Evolutionary conservation across 371 early-diverging fungal species (phyloP), one percentile per base, ranked within the genome.

Genomic region (Coemansia sp.): DNA sequence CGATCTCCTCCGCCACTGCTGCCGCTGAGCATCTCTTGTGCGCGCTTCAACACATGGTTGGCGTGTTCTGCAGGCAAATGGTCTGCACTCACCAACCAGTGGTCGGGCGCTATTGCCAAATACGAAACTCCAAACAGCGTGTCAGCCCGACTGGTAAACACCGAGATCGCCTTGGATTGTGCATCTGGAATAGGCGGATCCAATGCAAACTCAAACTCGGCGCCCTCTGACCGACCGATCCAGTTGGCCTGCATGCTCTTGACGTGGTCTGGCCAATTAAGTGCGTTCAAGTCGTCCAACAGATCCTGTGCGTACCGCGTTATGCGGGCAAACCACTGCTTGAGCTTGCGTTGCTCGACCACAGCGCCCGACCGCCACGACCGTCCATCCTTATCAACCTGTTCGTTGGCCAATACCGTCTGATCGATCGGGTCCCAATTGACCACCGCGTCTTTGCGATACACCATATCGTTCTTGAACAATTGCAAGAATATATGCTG

Each of bases 351-450:
- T 72, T 88, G 87, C 71, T 97, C 96, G 0, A 97, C 97, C n/a
- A 92, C 53, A 0, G 97, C 97, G 10, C 97, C 97, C 0, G 94
- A 94, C 39, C 97, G 71, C 90, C 96, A 95, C 26, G 94, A 94
- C 51, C 85, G 80, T 21, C 97, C 96, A 56, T 92, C 87, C 10
- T 82, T 78, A 82, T 95, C 95, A 1, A 96, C 95, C 83, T 97
- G 97, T 72, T 97, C 97, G 75, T 97, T 97, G 0, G 97, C 95
- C 55, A 97, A 78, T 3, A 97, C 96, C 0, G 97, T 97, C 68
- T 93, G 81, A 71, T 97, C 96, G 0, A 97, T 84, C 0, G 97
- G 97, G 81, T 97, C 97, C 97, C 97, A 97, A 78, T 97, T 97
- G 5, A 97, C 95, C 8, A 89, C 77, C 0, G 94, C 93, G 61